Evolutionary conservation across 768 basidiomycete species (phyloP), one percentile per base, ranked within the genome.

Genomic region (Phlegmacium glaucopus): DNA sequence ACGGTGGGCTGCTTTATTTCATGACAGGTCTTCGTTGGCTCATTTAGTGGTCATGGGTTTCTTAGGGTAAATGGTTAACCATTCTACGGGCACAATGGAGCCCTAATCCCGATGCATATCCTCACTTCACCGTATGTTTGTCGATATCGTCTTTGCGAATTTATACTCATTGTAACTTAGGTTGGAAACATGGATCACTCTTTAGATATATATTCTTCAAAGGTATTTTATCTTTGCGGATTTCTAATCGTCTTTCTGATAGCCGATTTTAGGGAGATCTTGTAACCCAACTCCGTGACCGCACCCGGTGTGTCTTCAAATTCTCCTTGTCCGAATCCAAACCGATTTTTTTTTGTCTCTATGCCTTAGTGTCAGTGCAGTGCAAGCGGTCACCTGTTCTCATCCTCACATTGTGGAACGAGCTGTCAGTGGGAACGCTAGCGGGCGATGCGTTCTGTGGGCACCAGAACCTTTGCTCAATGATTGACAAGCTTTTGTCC

Each of bases 371-470:
- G 83, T 92, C 50, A 79, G 85, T 16, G 90, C 90, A 1, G 84
- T 85, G 4, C 90, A 91, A 65, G 89, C 90, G n/a, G 90, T 92
- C n/a, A 89, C 90, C 7, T 87, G 85, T 55, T 89, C 87, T 11
- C 90, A 92, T 61, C 90, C 90, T 0, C 83, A 61, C 46, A 66
- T 88, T 16, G 72, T 88, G 2, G 88, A 87, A 57, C 77, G 90
- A 22, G 85, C 75, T 17, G 90, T 76, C 4, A 88, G 79, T 38
- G 90, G 89, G 16, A 92, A 90, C 57, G 90, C 64, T 1, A 87
- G 82, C 49, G 90, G 90, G 22, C 75, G 86, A 44, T 91, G 90
- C 61, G 78, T 87, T 10, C 66, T 93, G 9, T 93, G 90, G 90
- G 88, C 84, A 10, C 58, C 60, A 15, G 50, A 53, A 49, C 50